Base-by-base conservation (phyloP, 2,329 filamentous ascomycete genomes). In the Penicillium sp. region DNA sequence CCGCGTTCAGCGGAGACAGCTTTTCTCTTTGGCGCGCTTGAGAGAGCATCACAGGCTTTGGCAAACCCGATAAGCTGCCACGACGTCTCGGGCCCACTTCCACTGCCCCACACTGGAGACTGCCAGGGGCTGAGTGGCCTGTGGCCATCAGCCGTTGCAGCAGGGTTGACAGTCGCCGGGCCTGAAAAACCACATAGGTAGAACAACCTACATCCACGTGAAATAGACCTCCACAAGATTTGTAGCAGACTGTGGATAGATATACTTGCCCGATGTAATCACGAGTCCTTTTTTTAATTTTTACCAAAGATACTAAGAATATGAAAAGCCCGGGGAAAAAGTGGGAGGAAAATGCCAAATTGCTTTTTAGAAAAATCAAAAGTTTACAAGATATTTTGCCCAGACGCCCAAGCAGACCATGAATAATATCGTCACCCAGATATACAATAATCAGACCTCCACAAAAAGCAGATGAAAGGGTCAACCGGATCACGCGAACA, bases 401-500 rank as follows among this genome's bases (percentile, higher is more conserved):
- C 58, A 57, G 63, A 66, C 65, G 64, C 65, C 65, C 55, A 56
- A 57, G 52, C 54, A 59, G 58, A 63, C 56, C 62, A 59, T 63
- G 55, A 59, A 52, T 45, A 55, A 63, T 55, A 54, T 58, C 60
- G 53, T 61, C 55, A 57, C 58, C 62, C 63, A 63, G 63, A 65
- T 63, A 58, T 65, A 65, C 61, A 66, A 54, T 52, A 48, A 51
- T 45, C 43, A 13, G 38, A 38, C 36, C 27, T 53, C 59, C 57
- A 60, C 58, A 47, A 54, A 60, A 62, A 41, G 51, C 51, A 48
- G 49, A 46, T 50, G 58, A 53, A 49, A 55, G 35, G 50, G 47
- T 43, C 34, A 47, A 48, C 51, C 51, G 40, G 45, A 83, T 81
- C 55, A 67, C 51, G 56, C 57, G 74, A 94, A 94, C 48, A 94